Evolutionary conservation across 345 rosid genomes (phyloP).

Genomic region (Nephelium lappaceum): DNA sequence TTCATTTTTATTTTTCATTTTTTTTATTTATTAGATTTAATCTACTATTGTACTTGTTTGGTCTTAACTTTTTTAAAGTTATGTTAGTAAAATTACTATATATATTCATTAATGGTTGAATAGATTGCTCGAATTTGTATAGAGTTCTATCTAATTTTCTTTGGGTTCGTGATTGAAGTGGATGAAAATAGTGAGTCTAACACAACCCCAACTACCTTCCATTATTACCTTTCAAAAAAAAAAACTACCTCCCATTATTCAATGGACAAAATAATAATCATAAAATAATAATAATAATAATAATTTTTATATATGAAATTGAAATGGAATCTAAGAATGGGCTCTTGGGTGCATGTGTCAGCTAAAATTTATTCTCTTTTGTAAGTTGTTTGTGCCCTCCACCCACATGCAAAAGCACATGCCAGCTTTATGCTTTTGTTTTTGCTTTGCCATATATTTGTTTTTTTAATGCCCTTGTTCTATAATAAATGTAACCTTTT

Average conservation of each 20-base stretch:
- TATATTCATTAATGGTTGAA: background rate
- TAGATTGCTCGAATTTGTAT: too few relatives aligned
- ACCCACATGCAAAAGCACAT: constrained; percentile 27
- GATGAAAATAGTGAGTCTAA: constrained; percentile 10
- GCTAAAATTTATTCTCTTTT: background rate
- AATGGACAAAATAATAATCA: background rate
- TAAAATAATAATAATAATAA: background rate
- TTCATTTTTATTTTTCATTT: too few relatives aligned
- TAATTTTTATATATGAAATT: background rate
- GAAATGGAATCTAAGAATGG: background rate
- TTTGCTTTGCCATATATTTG: too few relatives aligned
- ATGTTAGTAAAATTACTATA: too few relatives aligned
- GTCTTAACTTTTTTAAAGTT: too few relatives aligned
- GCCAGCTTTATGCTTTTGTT: constrained; percentile 12
- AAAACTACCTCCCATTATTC: background rate
- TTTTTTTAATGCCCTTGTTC: background rate
- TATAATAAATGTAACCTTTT: background rate
- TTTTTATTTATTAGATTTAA: too few relatives aligned
- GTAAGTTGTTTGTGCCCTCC: constrained; percentile 14
- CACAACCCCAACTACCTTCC: background rate
- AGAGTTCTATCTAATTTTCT: background rate
- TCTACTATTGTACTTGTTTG: too few relatives aligned
- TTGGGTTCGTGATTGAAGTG: constrained; percentile 18
- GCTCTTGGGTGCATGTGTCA: background rate
- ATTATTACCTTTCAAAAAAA: too few relatives aligned